These are phyloP conservation scores for Penicillium waksmanii DNA, from an alignment of 495 filamentous ascomycete species.

Conservation along the genomic window DNA sequence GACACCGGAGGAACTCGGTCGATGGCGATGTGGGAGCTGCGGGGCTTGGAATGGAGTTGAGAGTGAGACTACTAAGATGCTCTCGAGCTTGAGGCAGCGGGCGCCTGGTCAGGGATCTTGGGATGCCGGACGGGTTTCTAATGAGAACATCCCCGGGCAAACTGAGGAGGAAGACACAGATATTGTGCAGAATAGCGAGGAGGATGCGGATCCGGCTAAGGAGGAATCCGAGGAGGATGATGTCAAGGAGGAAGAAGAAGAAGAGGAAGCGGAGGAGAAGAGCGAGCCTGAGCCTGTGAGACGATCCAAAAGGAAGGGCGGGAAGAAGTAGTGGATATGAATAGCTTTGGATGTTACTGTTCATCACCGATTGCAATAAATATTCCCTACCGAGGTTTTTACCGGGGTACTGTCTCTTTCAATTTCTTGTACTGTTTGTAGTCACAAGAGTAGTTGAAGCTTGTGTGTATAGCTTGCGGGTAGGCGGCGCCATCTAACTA, in stretches of 20 bases:
- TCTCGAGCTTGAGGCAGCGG: slow-evolving; percentile 42
- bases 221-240: neutral
- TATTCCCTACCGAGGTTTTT: too few relatives aligned
- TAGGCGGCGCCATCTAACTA: too few relatives aligned
- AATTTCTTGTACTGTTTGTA: too few relatives aligned
- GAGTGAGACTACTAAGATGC: slow-evolving; percentile 67
- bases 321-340: neutral
- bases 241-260: neutral
- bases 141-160: slow-evolving; percentile 16
- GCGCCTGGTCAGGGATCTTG: slow-evolving; percentile 21
- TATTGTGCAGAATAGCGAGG: slow-evolving; percentile 34
- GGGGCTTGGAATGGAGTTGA: slow-evolving; percentile 83
- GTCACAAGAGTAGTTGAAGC: too few relatives aligned
- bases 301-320: neutral
- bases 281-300: neutral
- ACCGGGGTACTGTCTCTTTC: too few relatives aligned
- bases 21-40: slow-evolving; percentile 88
- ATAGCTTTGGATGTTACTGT: neutral
- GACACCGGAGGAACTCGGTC: slow-evolving; percentile 76
- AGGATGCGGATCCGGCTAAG: slow-evolving; percentile 12
- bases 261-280: neutral
- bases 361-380: neutral
- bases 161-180: slow-evolving; percentile 27
- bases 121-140: slow-evolving; percentile 28
- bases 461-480: too few relatives aligned